A percentile compares a stretch with the other conserved stretches of the same genome.
These are phyloP conservation scores for Erysimum cheiri DNA, from an alignment of 441 rosid species.

Conservation along the genomic window DNA sequence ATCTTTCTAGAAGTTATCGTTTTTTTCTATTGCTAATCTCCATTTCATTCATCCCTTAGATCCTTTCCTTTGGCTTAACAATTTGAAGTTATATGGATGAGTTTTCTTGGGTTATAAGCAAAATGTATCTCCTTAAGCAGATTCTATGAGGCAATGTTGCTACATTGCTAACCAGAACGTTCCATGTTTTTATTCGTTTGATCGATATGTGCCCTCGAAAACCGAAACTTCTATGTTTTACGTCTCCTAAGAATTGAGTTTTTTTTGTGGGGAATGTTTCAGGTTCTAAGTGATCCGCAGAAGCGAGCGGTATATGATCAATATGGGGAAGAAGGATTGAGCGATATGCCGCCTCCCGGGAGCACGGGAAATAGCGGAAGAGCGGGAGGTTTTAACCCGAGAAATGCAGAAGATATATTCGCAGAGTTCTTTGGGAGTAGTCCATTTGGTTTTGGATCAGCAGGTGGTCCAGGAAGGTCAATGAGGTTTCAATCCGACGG, in stretches of 20 bases:
- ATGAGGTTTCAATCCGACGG: slow-evolving; percentile 80
- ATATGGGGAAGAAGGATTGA: slow-evolving; percentile 90
- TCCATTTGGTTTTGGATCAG: slow-evolving; percentile 82
- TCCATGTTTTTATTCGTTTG: neutral
- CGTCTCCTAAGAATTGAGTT: too few species aligned
- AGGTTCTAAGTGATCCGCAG: slow-evolving; percentile 92
- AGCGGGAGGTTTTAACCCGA: slow-evolving; percentile 77
- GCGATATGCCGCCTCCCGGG: slow-evolving; percentile 73
- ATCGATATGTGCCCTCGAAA: neutral
- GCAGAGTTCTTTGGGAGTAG: slow-evolving; percentile 94
- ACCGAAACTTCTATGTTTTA: too few species aligned
- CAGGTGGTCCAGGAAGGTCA: slow-evolving; percentile 69
- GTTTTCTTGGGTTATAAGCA: slow-evolving; percentile 39
- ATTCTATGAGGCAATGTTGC: slow-evolving; percentile 11
- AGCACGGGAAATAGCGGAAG: slow-evolving; percentile 55
- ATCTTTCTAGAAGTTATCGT: neutral
- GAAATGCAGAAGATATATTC: slow-evolving; percentile 95
- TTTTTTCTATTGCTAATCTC: neutral
- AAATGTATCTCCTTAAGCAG: neutral
- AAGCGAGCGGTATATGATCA: slow-evolving; percentile 82
- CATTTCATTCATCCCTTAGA: neutral
- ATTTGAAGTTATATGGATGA: neutral
- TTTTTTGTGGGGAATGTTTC: slow-evolving; percentile 18
- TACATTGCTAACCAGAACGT: slow-evolving; percentile 23
- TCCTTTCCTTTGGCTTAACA: slow-evolving; percentile 15